Conservation (phyloP, 2,329 filamentous ascomycete genomes). For the Coleophoma cylindrospora region DNA sequence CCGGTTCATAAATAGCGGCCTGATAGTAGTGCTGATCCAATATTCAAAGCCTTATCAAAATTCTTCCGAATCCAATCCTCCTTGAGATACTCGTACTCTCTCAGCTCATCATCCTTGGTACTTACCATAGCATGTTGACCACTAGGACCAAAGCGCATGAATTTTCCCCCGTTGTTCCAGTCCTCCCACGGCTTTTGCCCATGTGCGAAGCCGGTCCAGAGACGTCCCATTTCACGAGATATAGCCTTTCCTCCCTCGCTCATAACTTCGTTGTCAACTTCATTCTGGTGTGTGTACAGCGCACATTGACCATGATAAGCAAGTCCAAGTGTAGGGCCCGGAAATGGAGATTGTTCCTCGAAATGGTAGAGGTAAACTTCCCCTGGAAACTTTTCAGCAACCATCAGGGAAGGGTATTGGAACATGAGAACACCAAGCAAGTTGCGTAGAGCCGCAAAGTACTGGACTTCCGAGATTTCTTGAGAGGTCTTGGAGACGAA, state of each 20-base stretch:
- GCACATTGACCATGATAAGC: slow-evolving; percentile 4
- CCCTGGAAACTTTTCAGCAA: not conserved
- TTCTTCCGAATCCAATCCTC: not conserved
- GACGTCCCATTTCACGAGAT: slow-evolving; percentile 2
- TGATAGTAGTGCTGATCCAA: not conserved
- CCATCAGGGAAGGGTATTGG: slow-evolving; percentile 3
- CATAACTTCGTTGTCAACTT: not conserved
- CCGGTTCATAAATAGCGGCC: no score
- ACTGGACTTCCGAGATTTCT: not conserved
- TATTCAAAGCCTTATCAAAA: not conserved
- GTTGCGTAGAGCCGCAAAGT: slow-evolving; percentile 1
- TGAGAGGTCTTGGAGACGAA: not conserved
- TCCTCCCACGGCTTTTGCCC: slow-evolving; percentile 9
- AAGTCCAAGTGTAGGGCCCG: not conserved
- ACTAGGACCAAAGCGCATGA: not conserved
- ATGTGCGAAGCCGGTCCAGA: slow-evolving; percentile 3
- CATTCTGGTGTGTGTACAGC: slow-evolving; percentile 2
- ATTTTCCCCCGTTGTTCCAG: not conserved
- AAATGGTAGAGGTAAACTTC: slow-evolving; percentile 5
- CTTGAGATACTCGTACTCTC: not conserved
- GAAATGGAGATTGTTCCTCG: not conserved
- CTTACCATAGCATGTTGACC: not conserved
- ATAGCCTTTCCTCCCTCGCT: not conserved
- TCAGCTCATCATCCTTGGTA: not conserved
- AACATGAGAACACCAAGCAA: slow-evolving; percentile 5